These are phyloP conservation scores for Aspergillus sclerotiicarbonarius DNA, from an alignment of 495 filamentous ascomycete genomes.

Conservation along the genomic window DNA sequence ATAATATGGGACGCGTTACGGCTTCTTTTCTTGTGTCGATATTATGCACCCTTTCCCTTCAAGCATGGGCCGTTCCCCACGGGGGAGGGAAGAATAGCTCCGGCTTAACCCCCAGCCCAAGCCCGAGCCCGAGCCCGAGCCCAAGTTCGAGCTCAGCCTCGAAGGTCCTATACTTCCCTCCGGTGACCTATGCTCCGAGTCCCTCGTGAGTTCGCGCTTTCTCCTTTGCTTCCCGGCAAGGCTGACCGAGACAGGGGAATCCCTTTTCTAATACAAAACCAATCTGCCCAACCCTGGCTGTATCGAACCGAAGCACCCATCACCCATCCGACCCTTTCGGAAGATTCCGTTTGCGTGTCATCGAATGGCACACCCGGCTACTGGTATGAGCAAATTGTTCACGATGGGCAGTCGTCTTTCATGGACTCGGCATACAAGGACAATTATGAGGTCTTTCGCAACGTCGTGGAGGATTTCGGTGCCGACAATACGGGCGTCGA, in stretches of 20 bases:
- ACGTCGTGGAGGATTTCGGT: constrained; percentile 32
- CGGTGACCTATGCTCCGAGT: not conserved
- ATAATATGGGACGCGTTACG: not conserved
- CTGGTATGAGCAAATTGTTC: constrained; percentile 37
- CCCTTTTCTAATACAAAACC: constrained; percentile 20
- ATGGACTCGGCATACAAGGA: constrained; percentile 20
- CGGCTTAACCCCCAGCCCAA: not conserved
- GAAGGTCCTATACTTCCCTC: not conserved
- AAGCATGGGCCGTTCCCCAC: not conserved
- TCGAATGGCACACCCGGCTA: constrained; percentile 16
- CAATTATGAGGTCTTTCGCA: constrained; percentile 36
- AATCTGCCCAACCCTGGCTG: constrained; percentile 20
- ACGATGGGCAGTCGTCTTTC: constrained; percentile 35
- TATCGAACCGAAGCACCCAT: constrained; percentile 3
- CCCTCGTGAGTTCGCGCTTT: not conserved
- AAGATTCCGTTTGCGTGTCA: constrained; percentile 4
- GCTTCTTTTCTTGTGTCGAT: not conserved
- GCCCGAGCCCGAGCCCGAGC: not conserved
- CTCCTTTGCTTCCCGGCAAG: not conserved
- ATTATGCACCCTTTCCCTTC: not conserved
- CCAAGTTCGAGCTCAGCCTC: not conserved
- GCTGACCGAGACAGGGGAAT: constrained; percentile 18
- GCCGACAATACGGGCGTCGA: constrained; percentile 31
- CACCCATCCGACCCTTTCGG: not conserved
- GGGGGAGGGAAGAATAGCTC: not conserved